Base-by-base conservation (phyloP, 192 early-diverging fungal genomes). In the Coemansia sp. region DNA sequence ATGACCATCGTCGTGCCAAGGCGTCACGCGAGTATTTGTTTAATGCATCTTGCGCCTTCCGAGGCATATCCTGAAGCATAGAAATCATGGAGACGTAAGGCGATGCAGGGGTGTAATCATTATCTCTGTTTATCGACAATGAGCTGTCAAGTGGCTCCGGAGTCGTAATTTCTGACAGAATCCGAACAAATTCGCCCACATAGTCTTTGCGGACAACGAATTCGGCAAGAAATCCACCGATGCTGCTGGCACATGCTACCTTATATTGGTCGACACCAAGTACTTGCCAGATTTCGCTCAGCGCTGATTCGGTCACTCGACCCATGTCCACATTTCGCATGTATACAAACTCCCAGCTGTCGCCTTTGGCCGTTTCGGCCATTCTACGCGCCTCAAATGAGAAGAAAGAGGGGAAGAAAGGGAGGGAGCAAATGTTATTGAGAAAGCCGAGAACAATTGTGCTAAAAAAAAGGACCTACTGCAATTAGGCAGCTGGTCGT, bases 301-400 rank as follows among this genome's bases (percentile, higher is more conserved):
- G 60, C 2, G 48, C 41, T 9, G 17, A 0, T 9, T 35, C 22
- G 9, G 71, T 32, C 48, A 83, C 52, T 8, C 80, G 80, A 1
- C 65, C 58, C 41, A 77, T 72, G 60, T 83, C 80, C 39, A 83
- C 59, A 69, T 83, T 83, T 38, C 75, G 80, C 72, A 83, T 74
- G 53, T 83, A 83, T n/a, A 83, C 75, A 45, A 83, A 77, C 43
- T 4, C 56, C 80, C 80, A 83, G 2, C 33, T 38, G 18, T 35
- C 17, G 35, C 35, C 55, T 43, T 57, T 17, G 28, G 6, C 2
- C 5, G 22, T 17, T 0, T 41, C 39, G 18, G 58, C 37, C 41
- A 22, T 35, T 61, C 55, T 8, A 15, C 14, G 55, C 28, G 34
- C 34, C 22, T 28, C 9, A 56, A 22, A 28, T 28, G 22, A 28